Evolutionary conservation across 2,329 filamentous ascomycete genomes (phyloP).

Genomic region (Coniochaeta prunicola): DNA sequence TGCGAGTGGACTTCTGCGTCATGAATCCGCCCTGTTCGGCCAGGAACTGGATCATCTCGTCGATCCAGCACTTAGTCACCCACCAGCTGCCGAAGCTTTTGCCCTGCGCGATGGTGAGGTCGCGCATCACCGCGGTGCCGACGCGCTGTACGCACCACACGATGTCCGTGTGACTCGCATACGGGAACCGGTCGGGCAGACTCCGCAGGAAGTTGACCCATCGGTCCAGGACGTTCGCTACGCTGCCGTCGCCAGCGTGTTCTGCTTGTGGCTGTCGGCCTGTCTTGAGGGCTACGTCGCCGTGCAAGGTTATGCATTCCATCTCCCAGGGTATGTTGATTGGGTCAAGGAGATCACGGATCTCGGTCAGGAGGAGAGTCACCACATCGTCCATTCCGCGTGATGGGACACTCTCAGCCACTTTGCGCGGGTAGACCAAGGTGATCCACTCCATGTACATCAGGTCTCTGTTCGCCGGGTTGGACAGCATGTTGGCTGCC

Average conservation of each 20-base stretch:
- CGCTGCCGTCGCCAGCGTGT: constrained; percentile 28
- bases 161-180: constrained; percentile 64
- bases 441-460: constrained; percentile 93
- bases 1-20: constrained; percentile 40
- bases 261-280: constrained; percentile 32
- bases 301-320: constrained; percentile 54
- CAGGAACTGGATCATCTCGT: constrained; percentile 88
- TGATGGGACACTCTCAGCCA: constrained; percentile 56
- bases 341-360: constrained; percentile 65
- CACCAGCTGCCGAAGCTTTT: constrained; percentile 87
- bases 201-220: constrained; percentile 68
- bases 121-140: constrained; percentile 70
- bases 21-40: constrained; percentile 89
- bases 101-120: constrained; percentile 71
- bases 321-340: constrained; percentile 58
- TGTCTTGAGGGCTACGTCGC: constrained; percentile 44
- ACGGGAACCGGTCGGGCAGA: constrained; percentile 64
- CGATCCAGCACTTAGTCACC: constrained; percentile 92
- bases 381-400: constrained; percentile 61
- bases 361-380: constrained; percentile 54
- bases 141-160: constrained; percentile 71
- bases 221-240: constrained; percentile 66
- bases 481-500: constrained; percentile 84
- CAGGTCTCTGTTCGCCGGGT: constrained; percentile 80
- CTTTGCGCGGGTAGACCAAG: constrained; percentile 54